Evolutionary conservation across 305 asterid species (phyloP).

Genomic region (Solanum hybrid): DNA sequence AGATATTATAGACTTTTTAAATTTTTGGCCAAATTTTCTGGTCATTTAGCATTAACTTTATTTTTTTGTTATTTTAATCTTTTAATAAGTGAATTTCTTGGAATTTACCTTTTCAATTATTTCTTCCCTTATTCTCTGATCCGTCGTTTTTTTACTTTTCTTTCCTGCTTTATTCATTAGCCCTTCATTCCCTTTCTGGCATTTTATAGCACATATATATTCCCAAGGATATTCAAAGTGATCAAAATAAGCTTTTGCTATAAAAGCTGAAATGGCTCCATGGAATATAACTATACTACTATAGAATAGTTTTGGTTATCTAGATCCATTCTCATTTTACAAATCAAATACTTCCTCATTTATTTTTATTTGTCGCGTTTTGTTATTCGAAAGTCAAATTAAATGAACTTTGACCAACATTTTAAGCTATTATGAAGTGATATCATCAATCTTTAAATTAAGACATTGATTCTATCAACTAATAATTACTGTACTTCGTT

Average conservation of each 20-base stretch:
- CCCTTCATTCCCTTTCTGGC: not conserved
- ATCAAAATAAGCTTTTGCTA: not conserved
- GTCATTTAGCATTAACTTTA: too few relatives aligned
- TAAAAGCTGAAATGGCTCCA: not conserved
- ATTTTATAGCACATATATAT: not conserved
- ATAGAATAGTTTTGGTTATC: not conserved
- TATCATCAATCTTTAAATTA: too few relatives aligned
- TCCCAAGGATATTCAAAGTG: not conserved
- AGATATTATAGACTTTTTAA: too few relatives aligned
- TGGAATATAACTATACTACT: not conserved
- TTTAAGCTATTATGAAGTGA: too few relatives aligned
- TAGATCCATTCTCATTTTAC: not conserved
- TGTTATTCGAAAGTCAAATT: too few relatives aligned
- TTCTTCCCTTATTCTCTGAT: not conserved
- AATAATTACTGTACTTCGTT: too few relatives aligned
- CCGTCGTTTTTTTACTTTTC: not conserved
- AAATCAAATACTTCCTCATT: not conserved
- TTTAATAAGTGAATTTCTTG: not conserved
- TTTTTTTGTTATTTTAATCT: not conserved
- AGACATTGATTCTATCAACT: not conserved
- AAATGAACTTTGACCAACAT: not conserved
- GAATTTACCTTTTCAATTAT: not conserved
- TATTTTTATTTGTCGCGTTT: not conserved
- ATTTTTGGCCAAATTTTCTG: too few relatives aligned
- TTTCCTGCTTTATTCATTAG: not conserved